These are phyloP conservation scores for Pestalotiopsis sp. DNA, from an alignment of 2,329 filamentous ascomycete genomes.

Conservation along the genomic window DNA sequence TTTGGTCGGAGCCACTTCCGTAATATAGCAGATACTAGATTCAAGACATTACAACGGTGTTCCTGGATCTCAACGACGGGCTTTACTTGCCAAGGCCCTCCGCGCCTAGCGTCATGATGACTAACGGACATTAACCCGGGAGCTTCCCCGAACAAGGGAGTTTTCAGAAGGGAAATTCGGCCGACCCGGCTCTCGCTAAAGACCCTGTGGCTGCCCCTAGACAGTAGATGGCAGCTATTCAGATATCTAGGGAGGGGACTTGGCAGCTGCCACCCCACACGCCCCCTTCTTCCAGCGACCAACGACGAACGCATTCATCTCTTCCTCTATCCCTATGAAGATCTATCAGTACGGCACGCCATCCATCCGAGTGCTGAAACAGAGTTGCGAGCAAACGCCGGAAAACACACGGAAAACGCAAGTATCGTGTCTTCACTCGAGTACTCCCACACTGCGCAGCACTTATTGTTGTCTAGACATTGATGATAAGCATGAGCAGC, in stretches of 20 bases:
- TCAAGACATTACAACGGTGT: background rate
- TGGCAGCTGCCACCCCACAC: background rate
- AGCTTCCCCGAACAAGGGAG: background rate
- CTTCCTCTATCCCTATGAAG: background rate
- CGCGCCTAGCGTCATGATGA: background rate
- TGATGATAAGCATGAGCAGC: background rate
- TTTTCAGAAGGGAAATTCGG: background rate
- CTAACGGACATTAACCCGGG: background rate
- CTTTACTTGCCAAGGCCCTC: background rate
- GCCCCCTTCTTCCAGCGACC: background rate
- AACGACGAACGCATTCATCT: background rate
- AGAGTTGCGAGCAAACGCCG: background rate
- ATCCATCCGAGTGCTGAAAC: background rate
- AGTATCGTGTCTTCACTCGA: background rate
- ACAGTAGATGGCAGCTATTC: too few species aligned
- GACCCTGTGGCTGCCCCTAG: background rate
- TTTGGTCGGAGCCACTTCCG: background rate
- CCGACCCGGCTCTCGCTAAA: background rate
- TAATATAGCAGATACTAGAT: background rate
- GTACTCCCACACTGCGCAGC: background rate
- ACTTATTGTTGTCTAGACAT: background rate
- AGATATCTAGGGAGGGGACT: background rate
- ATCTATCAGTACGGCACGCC: background rate
- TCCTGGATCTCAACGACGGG: background rate
- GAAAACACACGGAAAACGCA: background rate